Base-by-base conservation (phyloP, 164 flowering plant species). In the Stephania japonica region DNA sequence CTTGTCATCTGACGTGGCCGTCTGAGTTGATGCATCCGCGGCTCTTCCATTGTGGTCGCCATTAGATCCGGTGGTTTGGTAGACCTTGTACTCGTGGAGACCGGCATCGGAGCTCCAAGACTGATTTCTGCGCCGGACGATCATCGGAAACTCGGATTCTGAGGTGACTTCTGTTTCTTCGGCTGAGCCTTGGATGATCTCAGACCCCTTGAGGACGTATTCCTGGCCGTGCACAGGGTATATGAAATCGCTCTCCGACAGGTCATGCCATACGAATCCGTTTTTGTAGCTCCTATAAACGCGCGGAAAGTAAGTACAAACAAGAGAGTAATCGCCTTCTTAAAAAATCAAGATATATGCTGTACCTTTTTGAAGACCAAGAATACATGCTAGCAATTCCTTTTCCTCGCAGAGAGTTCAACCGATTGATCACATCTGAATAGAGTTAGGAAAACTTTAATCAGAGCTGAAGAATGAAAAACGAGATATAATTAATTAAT, bases 241-340 rank as follows among this genome's bases (percentile, higher is more conserved):
- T 44, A 95, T 90, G 82, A 88, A 86, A 76, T 93, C 99, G 73
- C 86, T 79, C 59, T 91, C 98, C 6, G 84, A 68, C 59, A 95
- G 87, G 79, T 95, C 97, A 44, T 91, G 97, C 99, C 99, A 93
- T 25, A 95, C 98, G 74, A 90, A 95, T 56, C 97, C 98, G 43
- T 86, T 93, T 74, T 84, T 93, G 83, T 91, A 93, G 83, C 93
- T 86, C 91, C 99, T 95, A 85, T n/a, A 21, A 72, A 68, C 18
- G 42, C 14, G 47, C n/a, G n/a, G n/a, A n/a, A n/a, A n/a, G n/a
- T n/a, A 18, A 72, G 70, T 69, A 5, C 5, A 26, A 65, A 5
- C 5, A 26, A 65, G 23, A 25, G 44, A n/a, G n/a, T n/a, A n/a
- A n/a, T n/a, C n/a, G n/a, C n/a, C n/a, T n/a, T n/a, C 38, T 50